Conservation (phyloP, 441 rosid genomes). For the Gossypium lobatum region DNA sequence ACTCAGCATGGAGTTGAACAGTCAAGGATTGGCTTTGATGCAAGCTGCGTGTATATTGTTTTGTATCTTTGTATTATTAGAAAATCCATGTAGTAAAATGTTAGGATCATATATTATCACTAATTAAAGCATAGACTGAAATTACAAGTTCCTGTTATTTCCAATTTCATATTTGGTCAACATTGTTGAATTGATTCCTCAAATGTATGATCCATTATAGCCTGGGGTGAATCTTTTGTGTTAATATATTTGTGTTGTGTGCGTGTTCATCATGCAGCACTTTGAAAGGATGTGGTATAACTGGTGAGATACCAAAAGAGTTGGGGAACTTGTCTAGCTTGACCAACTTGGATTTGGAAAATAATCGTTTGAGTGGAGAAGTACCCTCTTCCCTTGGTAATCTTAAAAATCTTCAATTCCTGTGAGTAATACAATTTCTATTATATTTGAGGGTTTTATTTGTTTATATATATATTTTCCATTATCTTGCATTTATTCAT, state of each 20-base stretch:
- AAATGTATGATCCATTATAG: not conserved
- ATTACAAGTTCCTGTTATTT: not conserved
- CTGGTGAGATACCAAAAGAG: conserved; percentile 73
- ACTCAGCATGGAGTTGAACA: too few species aligned
- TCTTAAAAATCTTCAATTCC: conserved; percentile 80
- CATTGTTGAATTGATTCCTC: not conserved
- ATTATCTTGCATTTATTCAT: not conserved
- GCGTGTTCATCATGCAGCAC: conserved; percentile 40
- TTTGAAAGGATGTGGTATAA: conserved; percentile 80
- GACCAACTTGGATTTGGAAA: conserved; percentile 79
- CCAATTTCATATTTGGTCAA: not conserved
- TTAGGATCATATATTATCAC: not conserved
- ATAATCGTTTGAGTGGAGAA: conserved; percentile 62
- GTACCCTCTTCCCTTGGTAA: conserved; percentile 79
- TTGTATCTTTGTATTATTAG: too few species aligned
- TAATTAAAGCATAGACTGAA: not conserved
- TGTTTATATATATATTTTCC: conserved; percentile 9
- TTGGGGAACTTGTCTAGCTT: conserved; percentile 79
- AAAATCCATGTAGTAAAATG: too few species aligned
- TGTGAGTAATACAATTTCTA: conserved; percentile 45
- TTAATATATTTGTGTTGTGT: not conserved
- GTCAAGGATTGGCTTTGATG: too few species aligned
- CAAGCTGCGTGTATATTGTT: too few species aligned
- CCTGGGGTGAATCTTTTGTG: not conserved
- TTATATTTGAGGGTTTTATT: conserved; percentile 13